Conservation (phyloP, 139 green algal species). For the Auxenochlorella pyrenoidosa region DNA sequence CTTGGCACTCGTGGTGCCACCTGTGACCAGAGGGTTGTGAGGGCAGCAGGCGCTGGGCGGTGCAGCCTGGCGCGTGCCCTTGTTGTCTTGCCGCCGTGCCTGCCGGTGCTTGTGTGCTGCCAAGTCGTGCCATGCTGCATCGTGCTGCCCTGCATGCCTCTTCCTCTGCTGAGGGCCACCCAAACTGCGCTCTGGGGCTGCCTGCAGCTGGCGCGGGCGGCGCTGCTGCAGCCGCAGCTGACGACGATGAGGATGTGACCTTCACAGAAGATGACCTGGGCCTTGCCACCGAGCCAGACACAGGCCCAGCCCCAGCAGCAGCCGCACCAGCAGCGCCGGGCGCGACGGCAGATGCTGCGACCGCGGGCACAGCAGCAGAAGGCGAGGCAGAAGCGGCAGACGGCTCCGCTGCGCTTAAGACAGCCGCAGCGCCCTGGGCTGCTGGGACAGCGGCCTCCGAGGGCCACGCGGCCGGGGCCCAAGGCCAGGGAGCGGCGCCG, state of each 20-base stretch:
- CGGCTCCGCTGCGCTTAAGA: neutral
- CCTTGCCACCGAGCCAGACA: neutral
- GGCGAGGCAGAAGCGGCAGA: neutral
- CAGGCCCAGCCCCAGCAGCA: neutral
- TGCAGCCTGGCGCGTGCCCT: no score
- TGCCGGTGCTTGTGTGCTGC: no score
- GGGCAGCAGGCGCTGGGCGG: neutral
- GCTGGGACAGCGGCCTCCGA: neutral
- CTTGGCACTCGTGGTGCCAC: neutral
- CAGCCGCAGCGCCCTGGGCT: neutral
- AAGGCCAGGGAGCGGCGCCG: neutral
- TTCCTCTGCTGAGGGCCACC: no score
- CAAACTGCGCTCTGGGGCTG: no score
- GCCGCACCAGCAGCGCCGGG: neutral
- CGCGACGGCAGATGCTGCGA: neutral
- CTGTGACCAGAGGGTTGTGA: no score
- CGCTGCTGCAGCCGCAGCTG: neutral
- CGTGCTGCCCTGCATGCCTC: no score
- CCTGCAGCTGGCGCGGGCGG: neutral
- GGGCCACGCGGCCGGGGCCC: neutral
- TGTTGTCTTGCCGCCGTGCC: no score
- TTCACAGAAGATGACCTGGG: conserved; percentile 55
- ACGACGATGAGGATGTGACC: conserved; percentile 49
- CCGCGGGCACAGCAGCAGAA: no score
- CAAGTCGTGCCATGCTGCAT: no score